These are phyloP conservation scores for Hypoxylon crocopeplum DNA, from an alignment of 495 filamentous ascomycete species.

Conservation along the genomic window DNA sequence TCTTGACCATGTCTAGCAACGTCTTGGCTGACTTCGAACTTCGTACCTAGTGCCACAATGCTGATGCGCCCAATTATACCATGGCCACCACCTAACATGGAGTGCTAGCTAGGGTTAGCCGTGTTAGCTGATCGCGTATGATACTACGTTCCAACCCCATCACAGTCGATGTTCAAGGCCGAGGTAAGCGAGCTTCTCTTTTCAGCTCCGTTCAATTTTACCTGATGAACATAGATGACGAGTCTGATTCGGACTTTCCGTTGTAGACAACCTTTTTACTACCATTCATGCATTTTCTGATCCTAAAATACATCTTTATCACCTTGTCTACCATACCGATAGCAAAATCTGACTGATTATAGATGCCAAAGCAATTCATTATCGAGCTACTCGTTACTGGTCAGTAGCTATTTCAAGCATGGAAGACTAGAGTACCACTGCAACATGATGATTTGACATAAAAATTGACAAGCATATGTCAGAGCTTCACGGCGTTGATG, in stretches of 20 bases:
- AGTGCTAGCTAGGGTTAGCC: too few species aligned
- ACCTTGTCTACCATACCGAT: too few species aligned
- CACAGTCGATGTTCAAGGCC: neutral
- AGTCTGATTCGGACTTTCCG: slow-evolving; percentile 83
- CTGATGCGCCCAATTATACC: neutral
- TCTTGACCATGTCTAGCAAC: neutral
- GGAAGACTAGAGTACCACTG: slow-evolving; percentile 15
- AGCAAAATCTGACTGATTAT: slow-evolving; percentile 10
- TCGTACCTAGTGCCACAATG: neutral
- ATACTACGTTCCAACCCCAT: too few species aligned
- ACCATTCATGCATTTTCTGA: slow-evolving; percentile 86
- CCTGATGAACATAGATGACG: slow-evolving; percentile 85
- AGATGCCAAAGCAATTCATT: neutral
- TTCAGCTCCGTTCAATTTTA: slow-evolving; percentile 18
- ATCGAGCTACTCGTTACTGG: slow-evolving; percentile 9
- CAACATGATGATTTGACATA: slow-evolving; percentile 69
- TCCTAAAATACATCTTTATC: neutral
- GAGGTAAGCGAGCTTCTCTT: slow-evolving; percentile 26
- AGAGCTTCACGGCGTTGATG: slow-evolving; percentile 72
- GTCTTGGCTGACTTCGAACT: slow-evolving; percentile 6
- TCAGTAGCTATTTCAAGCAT: slow-evolving; percentile 11
- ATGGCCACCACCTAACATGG: too few species aligned
- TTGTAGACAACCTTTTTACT: slow-evolving; percentile 75
- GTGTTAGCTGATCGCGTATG: too few species aligned
- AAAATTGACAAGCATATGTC: slow-evolving; percentile 90